Evolutionary conservation across 1,139 yeast genomes (phyloP), one percentile per base, ranked within the genome.

Genomic region (Yamadazyma triangularis): DNA sequence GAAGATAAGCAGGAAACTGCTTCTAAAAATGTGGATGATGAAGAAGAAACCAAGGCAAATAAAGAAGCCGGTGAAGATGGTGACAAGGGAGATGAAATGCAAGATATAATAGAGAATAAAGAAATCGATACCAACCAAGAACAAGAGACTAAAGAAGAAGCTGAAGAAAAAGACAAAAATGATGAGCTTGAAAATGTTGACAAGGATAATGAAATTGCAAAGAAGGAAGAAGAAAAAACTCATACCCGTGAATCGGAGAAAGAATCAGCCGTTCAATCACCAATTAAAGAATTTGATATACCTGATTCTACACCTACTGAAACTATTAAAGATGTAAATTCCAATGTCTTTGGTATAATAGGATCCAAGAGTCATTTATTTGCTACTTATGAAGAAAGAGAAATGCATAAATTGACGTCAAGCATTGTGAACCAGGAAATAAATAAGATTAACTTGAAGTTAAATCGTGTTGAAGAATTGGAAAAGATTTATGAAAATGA

Each of bases 291-390:
- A 5, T 23, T 32, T n/a, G 28, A 35, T 10, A 27, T 30, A n/a
- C 33, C 35, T 8, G 25, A 27, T 4, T 8, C 28, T 4, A 27
- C 12, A 9, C 29, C 26, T 13, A 27, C 25, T 16, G 42, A 44
- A 16, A 41, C 49, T 12, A 37, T 55, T 10, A 51, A 61, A 27
- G 80, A 78, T 35, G 77, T 79, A 4, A 70, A 78, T 2, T 61
- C 73, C 6, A 60, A 73, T 25, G 73, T 84, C 1, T 61, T 81
- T 39, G 83, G 87, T 3, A 64, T 80, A 6, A 64, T 85, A 19
- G 96, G 95, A 4, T 84, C 91, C 1, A 74, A 95, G 41, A 73
- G 95, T 23, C 91, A 84, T 48, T 73, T 86, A 23, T 81, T 89
- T 58, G 87, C 94, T 10, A 75, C 79, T 12, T 79, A 76, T 50